Conservation (phyloP, 345 rosid species). For the Lagerstroemia speciosa region DNA sequence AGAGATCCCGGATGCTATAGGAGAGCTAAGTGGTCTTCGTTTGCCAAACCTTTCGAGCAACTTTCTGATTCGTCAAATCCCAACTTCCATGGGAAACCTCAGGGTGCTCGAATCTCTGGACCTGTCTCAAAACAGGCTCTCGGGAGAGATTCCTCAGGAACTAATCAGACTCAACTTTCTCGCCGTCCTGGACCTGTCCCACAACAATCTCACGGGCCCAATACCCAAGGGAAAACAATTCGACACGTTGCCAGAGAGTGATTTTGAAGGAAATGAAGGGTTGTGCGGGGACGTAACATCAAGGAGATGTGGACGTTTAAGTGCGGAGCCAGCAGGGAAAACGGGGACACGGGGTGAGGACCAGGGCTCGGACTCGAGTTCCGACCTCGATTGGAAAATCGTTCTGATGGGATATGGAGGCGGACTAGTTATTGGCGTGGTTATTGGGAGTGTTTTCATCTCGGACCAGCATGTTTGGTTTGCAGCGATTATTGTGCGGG, state of each 20-base stretch:
- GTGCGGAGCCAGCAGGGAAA: background rate
- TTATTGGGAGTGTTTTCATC: background rate
- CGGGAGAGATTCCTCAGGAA: constrained; percentile 11
- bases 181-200: constrained; percentile 12
- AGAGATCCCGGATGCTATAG: constrained; percentile 6
- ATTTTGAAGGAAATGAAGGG: constrained; percentile 14
- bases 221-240: constrained; percentile 18
- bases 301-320: constrained; percentile 5
- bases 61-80: constrained; percentile 11
- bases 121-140: constrained; percentile 17
- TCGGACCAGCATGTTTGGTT: constrained; percentile 7
- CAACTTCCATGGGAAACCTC: constrained; percentile 6
- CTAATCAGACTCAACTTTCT: constrained; percentile 16
- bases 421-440: constrained; percentile 6
- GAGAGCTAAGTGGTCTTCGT: background rate
- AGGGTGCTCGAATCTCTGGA: constrained; percentile 14
- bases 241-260: constrained; percentile 5
- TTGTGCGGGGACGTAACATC: constrained; percentile 16
- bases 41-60: constrained; percentile 21
- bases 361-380: background rate
- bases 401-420: background rate
- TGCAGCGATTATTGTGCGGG: background rate
- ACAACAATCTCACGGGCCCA: constrained; percentile 16
- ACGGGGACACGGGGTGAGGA: no score
- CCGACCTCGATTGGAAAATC: constrained; percentile 12